Percentiles rank a stretch among this genome's conserved stretches.
phyloP scores from a whole-genome alignment of 495 filamentous ascomycete genomes.

The Thermothielavioides terrestris region DNA sequence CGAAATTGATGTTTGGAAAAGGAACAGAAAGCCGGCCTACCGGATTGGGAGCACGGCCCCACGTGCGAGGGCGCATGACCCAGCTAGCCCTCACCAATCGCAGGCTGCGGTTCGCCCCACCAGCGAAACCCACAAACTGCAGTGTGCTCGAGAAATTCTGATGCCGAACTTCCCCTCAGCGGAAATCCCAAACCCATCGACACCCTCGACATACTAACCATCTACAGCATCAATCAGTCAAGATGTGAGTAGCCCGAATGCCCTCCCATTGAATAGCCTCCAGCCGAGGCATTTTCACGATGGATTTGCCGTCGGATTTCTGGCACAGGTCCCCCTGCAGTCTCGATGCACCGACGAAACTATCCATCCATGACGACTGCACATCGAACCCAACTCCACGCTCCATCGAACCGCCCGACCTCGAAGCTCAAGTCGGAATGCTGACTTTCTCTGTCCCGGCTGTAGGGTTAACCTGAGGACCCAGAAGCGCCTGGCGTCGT shows the following conservation, averaged over 20 bases:
- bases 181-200: slow-evolving; percentile 33
- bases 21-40: too few relatives aligned
- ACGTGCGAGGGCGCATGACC: slow-evolving; percentile 20
- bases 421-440: slow-evolving; percentile 9
- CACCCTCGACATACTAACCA: slow-evolving; percentile 36
- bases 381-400: not conserved
- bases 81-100: slow-evolving; percentile 28
- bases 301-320: slow-evolving; percentile 5
- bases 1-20: too few relatives aligned
- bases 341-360: not conserved
- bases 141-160: slow-evolving; percentile 31
- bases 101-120: slow-evolving; percentile 16
- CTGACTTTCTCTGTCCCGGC: slow-evolving; percentile 27
- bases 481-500: slow-evolving; percentile 98
- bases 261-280: slow-evolving; percentile 5
- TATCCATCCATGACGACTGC: slow-evolving; percentile 6
- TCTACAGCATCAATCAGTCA: slow-evolving; percentile 39
- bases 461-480: slow-evolving; percentile 97
- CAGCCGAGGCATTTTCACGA: slow-evolving; percentile 1
- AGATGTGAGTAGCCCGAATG: slow-evolving; percentile 42
- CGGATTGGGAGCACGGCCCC: not conserved
- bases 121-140: slow-evolving; percentile 33
- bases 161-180: slow-evolving; percentile 33
- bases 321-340: not conserved
- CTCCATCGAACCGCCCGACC: not conserved